Percentiles rank a stretch among this genome's conserved stretches.
Evolutionary conservation across 176 grass and related monocot genomes (phyloP).

Genomic region (Ensete ventricosum): DNA sequence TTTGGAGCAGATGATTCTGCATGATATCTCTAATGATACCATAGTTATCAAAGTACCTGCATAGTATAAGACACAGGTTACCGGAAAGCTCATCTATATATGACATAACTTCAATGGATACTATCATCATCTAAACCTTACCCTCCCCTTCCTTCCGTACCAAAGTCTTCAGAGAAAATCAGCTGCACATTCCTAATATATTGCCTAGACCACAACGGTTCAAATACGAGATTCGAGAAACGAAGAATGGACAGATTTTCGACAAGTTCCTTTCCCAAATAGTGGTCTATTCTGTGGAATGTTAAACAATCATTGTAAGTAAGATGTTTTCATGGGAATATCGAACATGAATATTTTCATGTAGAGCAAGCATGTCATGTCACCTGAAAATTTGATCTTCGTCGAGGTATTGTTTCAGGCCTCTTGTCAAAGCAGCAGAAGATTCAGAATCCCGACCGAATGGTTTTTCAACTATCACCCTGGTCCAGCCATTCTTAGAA

Average conservation of each 20-base stretch:
- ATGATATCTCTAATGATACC: constrained; percentile 98
- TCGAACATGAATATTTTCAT: neutral
- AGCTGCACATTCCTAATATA: constrained; percentile 88
- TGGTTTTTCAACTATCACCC: constrained; percentile 96
- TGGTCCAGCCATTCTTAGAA: constrained; percentile 75
- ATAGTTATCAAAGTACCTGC: constrained; percentile 90
- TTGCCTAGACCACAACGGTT: constrained; percentile 93
- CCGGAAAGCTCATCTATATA: constrained; percentile 7
- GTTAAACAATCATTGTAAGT: constrained; percentile 8
- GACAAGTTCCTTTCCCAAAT: constrained; percentile 84
- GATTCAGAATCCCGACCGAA: constrained; percentile 83
- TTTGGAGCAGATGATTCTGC: constrained; percentile 98
- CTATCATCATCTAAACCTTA: constrained; percentile 28
- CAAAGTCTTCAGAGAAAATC: constrained; percentile 91
- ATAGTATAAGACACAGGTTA: constrained; percentile 17
- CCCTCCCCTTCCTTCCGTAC: constrained; percentile 88
- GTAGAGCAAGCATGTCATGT: neutral
- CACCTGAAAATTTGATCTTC: constrained; percentile 98
- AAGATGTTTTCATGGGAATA: neutral
- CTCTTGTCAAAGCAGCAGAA: constrained; percentile 77
- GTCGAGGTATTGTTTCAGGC: constrained; percentile 77
- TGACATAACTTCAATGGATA: constrained; percentile 3
- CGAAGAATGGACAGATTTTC: constrained; percentile 84
- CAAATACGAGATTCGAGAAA: constrained; percentile 97
- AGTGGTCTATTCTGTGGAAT: constrained; percentile 72